phyloP scores from a whole-genome alignment of 129 eudicot species.

The Dittrichia graveolens region DNA sequence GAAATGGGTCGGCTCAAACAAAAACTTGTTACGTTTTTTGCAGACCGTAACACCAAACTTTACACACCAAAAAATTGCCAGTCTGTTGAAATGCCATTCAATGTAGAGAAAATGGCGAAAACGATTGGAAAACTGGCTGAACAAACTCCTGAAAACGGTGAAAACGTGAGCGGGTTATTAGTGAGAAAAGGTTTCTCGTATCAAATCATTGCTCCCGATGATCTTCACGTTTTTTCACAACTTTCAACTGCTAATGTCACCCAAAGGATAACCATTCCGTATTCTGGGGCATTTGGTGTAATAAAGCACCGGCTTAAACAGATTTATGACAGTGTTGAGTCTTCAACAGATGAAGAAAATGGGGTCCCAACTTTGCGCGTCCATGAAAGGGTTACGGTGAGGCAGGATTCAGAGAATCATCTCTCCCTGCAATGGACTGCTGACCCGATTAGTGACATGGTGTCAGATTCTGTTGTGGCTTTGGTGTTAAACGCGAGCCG shows the following conservation, averaged over 20 bases:
- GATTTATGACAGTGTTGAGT: conserved; percentile 85
- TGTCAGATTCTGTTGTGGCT: conserved; percentile 94
- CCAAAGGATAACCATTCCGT: conserved; percentile 88
- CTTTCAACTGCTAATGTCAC: conserved; percentile 81
- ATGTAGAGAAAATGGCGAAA: conserved; percentile 92
- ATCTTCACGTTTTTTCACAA: conserved; percentile 86
- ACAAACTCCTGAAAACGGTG: conserved; percentile 71
- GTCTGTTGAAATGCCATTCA: conserved; percentile 85
- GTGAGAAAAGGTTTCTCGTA: conserved; percentile 94
- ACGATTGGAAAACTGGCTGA: conserved; percentile 90
- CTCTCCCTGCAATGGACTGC: conserved; percentile 86
- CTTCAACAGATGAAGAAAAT: conserved; percentile 60
- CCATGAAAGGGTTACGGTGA: conserved; percentile 76
- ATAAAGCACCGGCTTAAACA: conserved; percentile 76
- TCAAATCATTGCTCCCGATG: conserved; percentile 90
- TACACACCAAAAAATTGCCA: conserved; percentile 92
- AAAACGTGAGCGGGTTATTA: conserved; percentile 73
- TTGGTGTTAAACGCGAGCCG: conserved; percentile 76
- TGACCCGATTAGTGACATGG: conserved; percentile 94
- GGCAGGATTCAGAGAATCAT: conserved; percentile 86
- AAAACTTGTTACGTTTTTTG: conserved; percentile 63
- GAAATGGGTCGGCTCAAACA: conserved; percentile 96
- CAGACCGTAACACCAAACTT: conserved; percentile 84
- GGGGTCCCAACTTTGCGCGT: conserved; percentile 66
- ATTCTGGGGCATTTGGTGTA: conserved; percentile 90